Base-by-base conservation (phyloP, 192 early-diverging fungal genomes). In the Kappamyces sp. region DNA sequence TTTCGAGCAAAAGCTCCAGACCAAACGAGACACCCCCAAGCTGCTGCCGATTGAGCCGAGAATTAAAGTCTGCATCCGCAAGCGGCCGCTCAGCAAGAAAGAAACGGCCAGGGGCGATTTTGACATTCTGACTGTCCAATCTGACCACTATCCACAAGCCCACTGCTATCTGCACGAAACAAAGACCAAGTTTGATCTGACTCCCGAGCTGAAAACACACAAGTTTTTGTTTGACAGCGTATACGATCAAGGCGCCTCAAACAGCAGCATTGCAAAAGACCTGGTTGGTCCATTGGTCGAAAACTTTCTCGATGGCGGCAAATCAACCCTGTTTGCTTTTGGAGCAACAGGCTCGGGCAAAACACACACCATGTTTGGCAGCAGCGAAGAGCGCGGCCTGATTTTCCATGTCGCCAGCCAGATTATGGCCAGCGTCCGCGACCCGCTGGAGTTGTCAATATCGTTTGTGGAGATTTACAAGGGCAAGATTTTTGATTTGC, bases 1-100 rank as follows among this genome's bases (percentile, higher is more conserved):
- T 22, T 22, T 22, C 22, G 22, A 22, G 22, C 22, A 22, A 22
- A 22, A 22, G 22, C 22, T 22, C 22, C 22, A 0, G 22, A 22
- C 22, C 22, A 22, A 22, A 22, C 22, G 22, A 22, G 22, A 22
- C 22, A 22, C 22, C 22, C 22, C 22, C 22, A 22, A 22, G 22
- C 22, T 22, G 22, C 22, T 22, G 22, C 22, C 0, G 22, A 22
- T 22, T 22, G 22, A 49, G 34, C 12, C 48, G 5, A 86, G 84
- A 45, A 95, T 95, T 59, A 80, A 86, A 51, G 93, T 95, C 39
- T 91, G 89, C 59, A 88, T 95, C 8, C 78, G 93, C 46, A 95
- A 95, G 64, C 68, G 91, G 29, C 91, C 93, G 12, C 69, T 94
- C 33, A 90, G 73, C 77, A 67, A 68, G 33, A 89, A 88, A 67